Conservation (phyloP, 768 basidiomycete genomes). For the Hypholoma fasciculare region DNA sequence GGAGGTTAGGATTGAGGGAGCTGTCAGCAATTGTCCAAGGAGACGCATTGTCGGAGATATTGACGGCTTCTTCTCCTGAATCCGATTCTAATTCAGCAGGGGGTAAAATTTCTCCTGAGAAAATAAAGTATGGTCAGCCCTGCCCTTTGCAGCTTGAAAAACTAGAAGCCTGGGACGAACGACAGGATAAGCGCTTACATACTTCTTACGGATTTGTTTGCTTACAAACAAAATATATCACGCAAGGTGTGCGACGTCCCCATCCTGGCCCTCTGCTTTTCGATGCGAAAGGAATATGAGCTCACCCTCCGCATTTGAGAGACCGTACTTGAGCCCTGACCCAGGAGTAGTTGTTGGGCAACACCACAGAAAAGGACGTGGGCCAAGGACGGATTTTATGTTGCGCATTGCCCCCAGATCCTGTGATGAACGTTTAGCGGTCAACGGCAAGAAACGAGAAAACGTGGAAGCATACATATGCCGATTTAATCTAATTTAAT, state of each 20-base stretch:
- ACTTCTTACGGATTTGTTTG: not conserved
- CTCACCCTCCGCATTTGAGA: constrained; percentile 77
- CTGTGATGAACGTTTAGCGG: constrained; percentile 36
- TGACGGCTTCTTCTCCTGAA: constrained; percentile 29
- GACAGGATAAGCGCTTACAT: constrained; percentile 14
- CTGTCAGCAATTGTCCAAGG: constrained; percentile 90
- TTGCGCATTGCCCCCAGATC: constrained; percentile 79
- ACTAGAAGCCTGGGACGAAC: not conserved
- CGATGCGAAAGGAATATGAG: constrained; percentile 46
- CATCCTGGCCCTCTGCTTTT: constrained; percentile 8
- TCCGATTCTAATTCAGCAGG: constrained; percentile 62
- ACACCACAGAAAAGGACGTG: constrained; percentile 78
- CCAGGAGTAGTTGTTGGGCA: constrained; percentile 71
- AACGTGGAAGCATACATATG: constrained; percentile 63
- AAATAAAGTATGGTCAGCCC: not conserved
- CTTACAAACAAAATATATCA: constrained; percentile 19
- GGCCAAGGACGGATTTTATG: constrained; percentile 75
- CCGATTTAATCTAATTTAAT: constrained; percentile 73
- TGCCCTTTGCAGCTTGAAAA: not conserved
- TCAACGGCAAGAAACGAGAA: not conserved
- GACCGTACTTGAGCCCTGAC: constrained; percentile 74
- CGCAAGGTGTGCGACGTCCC: constrained; percentile 20
- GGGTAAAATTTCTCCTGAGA: constrained; percentile 58
- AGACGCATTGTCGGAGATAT: constrained; percentile 53
- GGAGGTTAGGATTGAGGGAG: constrained; percentile 72